Percentiles rank a stretch among this genome's conserved stretches.
phyloP scores from a whole-genome alignment of 2,329 filamentous ascomycete species.

The Epichloe elymi region DNA sequence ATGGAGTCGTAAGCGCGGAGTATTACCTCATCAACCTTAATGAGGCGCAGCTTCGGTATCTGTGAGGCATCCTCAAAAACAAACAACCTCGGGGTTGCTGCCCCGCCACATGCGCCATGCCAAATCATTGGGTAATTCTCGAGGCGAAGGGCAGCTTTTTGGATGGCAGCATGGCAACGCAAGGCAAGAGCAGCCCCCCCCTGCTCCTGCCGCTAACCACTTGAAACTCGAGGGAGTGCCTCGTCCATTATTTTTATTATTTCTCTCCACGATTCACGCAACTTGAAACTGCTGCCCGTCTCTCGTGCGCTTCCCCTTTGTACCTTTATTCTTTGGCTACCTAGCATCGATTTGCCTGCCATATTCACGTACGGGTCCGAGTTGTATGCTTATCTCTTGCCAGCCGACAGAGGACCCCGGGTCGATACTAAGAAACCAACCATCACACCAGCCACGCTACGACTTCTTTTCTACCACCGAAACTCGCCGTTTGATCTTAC shows the following conservation, averaged over 20 bases:
- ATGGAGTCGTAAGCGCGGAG: no score
- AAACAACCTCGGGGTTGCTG: not conserved
- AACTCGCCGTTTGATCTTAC: not conserved
- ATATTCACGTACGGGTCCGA: not conserved
- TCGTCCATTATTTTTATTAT: not conserved
- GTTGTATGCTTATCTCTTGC: no score
- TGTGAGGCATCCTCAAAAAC: no score
- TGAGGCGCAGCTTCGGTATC: no score
- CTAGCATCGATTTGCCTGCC: not conserved
- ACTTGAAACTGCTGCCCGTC: not conserved
- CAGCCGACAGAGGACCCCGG: not conserved
- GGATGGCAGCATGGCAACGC: not conserved
- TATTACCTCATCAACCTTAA: no score
- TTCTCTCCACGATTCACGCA: not conserved
- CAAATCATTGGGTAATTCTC: not conserved
- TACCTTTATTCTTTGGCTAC: not conserved
- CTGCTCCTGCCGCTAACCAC: not conserved
- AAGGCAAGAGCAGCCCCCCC: not conserved
- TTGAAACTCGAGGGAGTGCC: constrained; percentile 1
- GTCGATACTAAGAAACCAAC: not conserved
- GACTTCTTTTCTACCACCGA: not conserved
- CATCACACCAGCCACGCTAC: not conserved
- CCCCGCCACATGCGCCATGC: not conserved
- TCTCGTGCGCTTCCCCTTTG: not conserved
- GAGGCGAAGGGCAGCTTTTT: no score